A percentile compares a stretch with the other conserved stretches of the same genome.
These are phyloP conservation scores for Agastache rugosa DNA, from an alignment of 257 asterid species.

Conservation along the genomic window DNA sequence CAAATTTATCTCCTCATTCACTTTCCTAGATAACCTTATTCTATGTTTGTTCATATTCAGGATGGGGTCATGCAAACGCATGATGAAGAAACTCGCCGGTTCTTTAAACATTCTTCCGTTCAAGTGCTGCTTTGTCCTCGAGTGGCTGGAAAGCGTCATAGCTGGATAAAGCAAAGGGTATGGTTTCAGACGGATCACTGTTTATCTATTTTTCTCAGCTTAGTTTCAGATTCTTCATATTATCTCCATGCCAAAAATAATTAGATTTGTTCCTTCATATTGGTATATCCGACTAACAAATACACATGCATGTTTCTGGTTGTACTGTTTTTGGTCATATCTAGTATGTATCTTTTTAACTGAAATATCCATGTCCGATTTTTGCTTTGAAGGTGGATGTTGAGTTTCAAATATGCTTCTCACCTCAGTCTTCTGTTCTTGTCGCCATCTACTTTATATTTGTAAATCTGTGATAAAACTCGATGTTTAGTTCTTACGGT, in stretches of 20 bases:
- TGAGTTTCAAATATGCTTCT: not conserved
- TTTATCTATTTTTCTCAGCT: constrained; percentile 15
- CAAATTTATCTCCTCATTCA: constrained; percentile 25
- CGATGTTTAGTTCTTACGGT: constrained; percentile 30
- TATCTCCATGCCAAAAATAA: constrained; percentile 15
- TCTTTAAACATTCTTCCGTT: constrained; percentile 91
- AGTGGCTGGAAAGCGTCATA: constrained; percentile 94
- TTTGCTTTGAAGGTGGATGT: not conserved
- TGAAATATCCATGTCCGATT: not conserved
- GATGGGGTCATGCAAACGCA: constrained; percentile 99
- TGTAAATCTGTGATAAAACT: constrained; percentile 13
- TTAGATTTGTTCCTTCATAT: not conserved
- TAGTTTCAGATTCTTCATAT: constrained; percentile 9
- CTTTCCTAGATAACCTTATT: constrained; percentile 19
- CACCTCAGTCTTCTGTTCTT: constrained; percentile 1
- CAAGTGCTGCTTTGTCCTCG: constrained; percentile 97
- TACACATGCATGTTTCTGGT: not conserved
- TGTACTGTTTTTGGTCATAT: too few relatives aligned
- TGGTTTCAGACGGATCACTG: constrained; percentile 31
- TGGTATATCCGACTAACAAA: not conserved
- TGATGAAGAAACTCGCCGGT: constrained; percentile 96
- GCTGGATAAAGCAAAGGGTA: constrained; percentile 96
- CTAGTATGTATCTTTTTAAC: not conserved
- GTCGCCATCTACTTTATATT: constrained; percentile 18
- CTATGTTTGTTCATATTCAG: constrained; percentile 45